Conservation (phyloP, 768 basidiomycete genomes). For the Strobilomyces confusus region DNA sequence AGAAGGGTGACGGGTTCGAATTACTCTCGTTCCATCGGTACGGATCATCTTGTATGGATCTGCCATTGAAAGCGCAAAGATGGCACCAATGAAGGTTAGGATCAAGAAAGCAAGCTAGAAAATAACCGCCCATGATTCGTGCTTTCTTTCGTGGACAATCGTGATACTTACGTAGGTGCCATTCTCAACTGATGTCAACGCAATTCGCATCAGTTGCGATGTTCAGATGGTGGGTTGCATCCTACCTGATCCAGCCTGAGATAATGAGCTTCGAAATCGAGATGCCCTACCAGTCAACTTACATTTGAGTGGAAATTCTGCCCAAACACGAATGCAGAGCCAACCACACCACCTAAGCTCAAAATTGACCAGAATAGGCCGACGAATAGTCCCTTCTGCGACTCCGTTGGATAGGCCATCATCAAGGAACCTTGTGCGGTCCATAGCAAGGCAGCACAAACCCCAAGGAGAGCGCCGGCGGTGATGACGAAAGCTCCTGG, state of each 20-base stretch:
- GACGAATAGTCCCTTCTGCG: slow-evolving; percentile 53
- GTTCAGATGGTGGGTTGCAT: background rate
- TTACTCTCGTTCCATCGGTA: slow-evolving; percentile 67
- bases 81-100: slow-evolving; percentile 63
- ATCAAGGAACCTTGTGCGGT: slow-evolving; percentile 50
- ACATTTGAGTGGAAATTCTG: slow-evolving; percentile 64
- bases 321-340: slow-evolving; percentile 69
- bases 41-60: slow-evolving; percentile 72
- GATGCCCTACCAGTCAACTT: slow-evolving; percentile 13
- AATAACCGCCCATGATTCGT: background rate
- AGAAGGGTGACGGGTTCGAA: slow-evolving; percentile 56
- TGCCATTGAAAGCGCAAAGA: slow-evolving; percentile 63
- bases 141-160: background rate
- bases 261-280: background rate
- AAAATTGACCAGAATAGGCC: slow-evolving; percentile 66
- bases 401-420: slow-evolving; percentile 55
- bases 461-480: slow-evolving; percentile 47
- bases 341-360: slow-evolving; percentile 76
- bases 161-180: slow-evolving; percentile 73
- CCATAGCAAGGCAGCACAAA: slow-evolving; percentile 52
- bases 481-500: slow-evolving; percentile 44
- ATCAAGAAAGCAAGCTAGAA: slow-evolving; percentile 72
- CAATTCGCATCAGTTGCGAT: background rate
- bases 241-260: slow-evolving; percentile 30
- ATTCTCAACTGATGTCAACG: slow-evolving; percentile 50